Evolutionary conservation across 139 green algal species (phyloP).

Genomic region (Tetradesmus obliquus): DNA sequence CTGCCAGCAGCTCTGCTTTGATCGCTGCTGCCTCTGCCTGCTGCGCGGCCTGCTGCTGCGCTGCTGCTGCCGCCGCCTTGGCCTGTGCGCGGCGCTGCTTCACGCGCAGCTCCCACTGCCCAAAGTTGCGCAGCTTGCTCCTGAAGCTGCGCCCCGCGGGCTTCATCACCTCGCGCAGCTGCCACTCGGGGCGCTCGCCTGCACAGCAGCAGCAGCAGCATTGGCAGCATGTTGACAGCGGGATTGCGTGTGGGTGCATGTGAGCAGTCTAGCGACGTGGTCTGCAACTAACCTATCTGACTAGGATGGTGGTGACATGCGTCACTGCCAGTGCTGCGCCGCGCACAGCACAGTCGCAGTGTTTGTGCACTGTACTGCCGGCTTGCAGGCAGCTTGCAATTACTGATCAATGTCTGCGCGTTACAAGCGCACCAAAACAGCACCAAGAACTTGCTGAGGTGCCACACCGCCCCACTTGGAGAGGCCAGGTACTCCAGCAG

Average conservation of each 20-base stretch:
- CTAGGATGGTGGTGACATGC: background rate
- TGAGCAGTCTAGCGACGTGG: background rate
- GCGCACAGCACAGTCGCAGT: too few species aligned
- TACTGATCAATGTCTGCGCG: too few species aligned
- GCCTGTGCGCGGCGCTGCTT: conserved; percentile 18
- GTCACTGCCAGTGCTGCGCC: background rate
- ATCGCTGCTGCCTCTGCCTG: conserved; percentile 29
- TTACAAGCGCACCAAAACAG: too few species aligned
- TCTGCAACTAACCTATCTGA: background rate
- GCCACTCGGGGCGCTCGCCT: conserved; percentile 42
- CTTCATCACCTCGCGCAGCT: conserved; percentile 64
- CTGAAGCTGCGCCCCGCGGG: conserved; percentile 57
- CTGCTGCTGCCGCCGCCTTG: conserved; percentile 17
- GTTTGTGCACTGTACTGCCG: too few species aligned
- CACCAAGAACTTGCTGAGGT: background rate
- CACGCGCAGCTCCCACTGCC: conserved; percentile 26
- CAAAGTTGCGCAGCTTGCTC: conserved; percentile 41
- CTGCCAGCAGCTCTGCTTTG: conserved; percentile 20
- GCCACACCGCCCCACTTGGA: background rate
- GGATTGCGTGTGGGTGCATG: background rate
- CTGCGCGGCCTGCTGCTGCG: conserved; percentile 18
- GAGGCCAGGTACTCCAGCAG: background rate
- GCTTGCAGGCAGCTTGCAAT: too few species aligned
- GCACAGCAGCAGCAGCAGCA: background rate
- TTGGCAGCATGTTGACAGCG: background rate